phyloP scores from a whole-genome alignment of 306 rosid species.

The Acmispon strigosus region DNA sequence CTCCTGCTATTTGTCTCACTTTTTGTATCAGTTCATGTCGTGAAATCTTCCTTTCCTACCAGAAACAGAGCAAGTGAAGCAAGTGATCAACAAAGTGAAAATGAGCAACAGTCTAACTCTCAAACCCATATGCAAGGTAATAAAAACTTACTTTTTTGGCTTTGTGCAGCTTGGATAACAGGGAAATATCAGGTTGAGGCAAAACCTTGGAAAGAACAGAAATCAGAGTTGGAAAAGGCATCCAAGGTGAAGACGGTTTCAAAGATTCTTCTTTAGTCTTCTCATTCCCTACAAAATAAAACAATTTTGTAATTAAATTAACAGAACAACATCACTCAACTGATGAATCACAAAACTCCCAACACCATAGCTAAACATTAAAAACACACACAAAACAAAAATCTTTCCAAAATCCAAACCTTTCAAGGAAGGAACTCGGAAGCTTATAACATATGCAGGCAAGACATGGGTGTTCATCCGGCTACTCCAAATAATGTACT shows the following conservation, averaged over 20 bases:
- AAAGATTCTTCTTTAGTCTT: slow-evolving; percentile 32
- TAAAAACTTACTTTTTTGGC: slow-evolving; percentile 46
- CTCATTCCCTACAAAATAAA: slow-evolving; percentile 28
- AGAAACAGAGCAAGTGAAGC: neutral
- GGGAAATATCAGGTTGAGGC: slow-evolving; percentile 30
- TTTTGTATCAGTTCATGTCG: slow-evolving; percentile 52
- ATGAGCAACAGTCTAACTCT: neutral
- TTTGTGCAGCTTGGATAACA: slow-evolving; percentile 48
- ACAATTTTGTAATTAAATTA: neutral
- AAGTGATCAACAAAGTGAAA: neutral
- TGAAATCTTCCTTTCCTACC: slow-evolving; percentile 56
- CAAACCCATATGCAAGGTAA: neutral
- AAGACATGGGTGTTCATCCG: slow-evolving; percentile 74
- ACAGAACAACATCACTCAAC: neutral
- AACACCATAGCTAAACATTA: neutral
- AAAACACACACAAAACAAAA: neutral
- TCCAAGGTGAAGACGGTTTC: slow-evolving; percentile 83
- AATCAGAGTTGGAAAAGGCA: slow-evolving; percentile 68
- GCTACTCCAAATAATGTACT: slow-evolving; percentile 63
- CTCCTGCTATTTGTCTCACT: slow-evolving; percentile 76
- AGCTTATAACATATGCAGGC: slow-evolving; percentile 73
- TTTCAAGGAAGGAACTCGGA: slow-evolving; percentile 40
- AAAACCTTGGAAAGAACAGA: slow-evolving; percentile 60
- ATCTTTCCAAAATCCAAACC: slow-evolving; percentile 24
- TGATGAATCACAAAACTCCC: neutral